These are phyloP conservation scores for Cutaneotrichosporon mucoides DNA, from an alignment of 1,284 basidiomycete genomes.

Conservation along the genomic window DNA sequence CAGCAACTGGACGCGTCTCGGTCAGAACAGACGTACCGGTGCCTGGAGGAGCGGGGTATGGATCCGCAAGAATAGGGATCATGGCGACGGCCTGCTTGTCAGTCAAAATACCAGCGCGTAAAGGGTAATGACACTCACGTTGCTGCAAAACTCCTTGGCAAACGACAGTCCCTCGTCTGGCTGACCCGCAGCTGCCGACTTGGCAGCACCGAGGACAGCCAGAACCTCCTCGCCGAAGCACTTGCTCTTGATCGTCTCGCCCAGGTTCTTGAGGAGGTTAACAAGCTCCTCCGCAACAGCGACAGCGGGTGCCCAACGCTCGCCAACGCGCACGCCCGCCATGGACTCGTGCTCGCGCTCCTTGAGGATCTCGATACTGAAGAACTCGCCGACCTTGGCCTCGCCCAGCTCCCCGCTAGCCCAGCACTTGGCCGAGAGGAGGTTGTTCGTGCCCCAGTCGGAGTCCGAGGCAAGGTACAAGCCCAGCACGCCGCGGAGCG, in stretches of 20 bases:
- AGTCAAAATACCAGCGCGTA: background rate
- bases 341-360: slow-evolving; percentile 34
- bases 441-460: slow-evolving; percentile 23
- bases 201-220: slow-evolving; percentile 3
- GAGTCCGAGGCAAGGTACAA: slow-evolving; percentile 31
- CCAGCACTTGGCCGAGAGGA: slow-evolving; percentile 25
- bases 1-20: too few relatives aligned
- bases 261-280: slow-evolving; percentile 18
- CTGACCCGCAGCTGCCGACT: slow-evolving; percentile 4
- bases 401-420: slow-evolving; percentile 17
- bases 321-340: slow-evolving; percentile 27
- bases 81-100: slow-evolving; percentile 9
- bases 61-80: slow-evolving; percentile 12
- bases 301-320: slow-evolving; percentile 23
- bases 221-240: slow-evolving; percentile 29
- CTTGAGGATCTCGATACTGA: slow-evolving; percentile 26
- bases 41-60: slow-evolving; percentile 13
- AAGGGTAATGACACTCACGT: slow-evolving; percentile 13
- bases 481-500: slow-evolving; percentile 31
- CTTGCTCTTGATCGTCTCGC: slow-evolving; percentile 8
- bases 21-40: slow-evolving; percentile 5
- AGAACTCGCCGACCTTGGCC: slow-evolving; percentile 25
- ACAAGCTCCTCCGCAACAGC: slow-evolving; percentile 18
- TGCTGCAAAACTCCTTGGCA: slow-evolving; percentile 19
- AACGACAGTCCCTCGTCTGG: slow-evolving; percentile 9